Evolutionary conservation across 1,284 basidiomycete species (phyloP), one percentile per base, ranked within the genome.

Genomic region (Tilletia walkeri): DNA sequence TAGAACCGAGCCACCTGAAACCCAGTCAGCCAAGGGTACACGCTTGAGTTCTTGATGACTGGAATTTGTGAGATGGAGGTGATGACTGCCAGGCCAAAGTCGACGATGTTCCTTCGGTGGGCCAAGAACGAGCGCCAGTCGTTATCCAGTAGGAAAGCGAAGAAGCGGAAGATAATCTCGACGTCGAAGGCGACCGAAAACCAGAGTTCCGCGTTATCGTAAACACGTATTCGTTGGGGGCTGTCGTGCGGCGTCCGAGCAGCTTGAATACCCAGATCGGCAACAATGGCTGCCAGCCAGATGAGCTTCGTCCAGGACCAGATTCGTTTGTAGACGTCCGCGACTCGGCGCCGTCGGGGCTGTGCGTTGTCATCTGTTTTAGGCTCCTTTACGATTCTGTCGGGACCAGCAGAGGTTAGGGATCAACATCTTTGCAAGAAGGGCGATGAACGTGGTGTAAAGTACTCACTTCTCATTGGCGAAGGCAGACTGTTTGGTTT

Each of bases 1-100:
- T 99, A 98, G 86, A 97, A 98, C 75, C 95, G 87, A 73, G 88
- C 87, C 5, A 98, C 86, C 81, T 95, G 92, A 79, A 98, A 92
- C 53, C 92, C 88, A 1, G 93, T 96, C 75, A 98, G 88, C 95
- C 95, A 99, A 0, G 90, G 88, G 80, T 96, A 96, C 2, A 90
- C 87, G 2, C 75, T 70, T 5, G 90, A 90, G 39, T 87, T 75
- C 67, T 80, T 76, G 49, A 98, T 90, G 12, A 81, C 86, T 0
- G 95, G 95, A 53, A 97, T 90, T 83, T 96, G 93, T 47, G 96
- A 93, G 79, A 96, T 86, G 50, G 87, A 90, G 5, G 90, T 90
- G 1, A 88, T 88, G 65, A 96, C 81, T 0, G 92, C 94, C n/a
- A 99, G 86, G n/a, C 89, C 84, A 34, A 90, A 82, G 82, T 99